Evolutionary conservation across 2,329 filamentous ascomycete species (phyloP).

Genomic region (Neopestalotiopsis clavispora): DNA sequence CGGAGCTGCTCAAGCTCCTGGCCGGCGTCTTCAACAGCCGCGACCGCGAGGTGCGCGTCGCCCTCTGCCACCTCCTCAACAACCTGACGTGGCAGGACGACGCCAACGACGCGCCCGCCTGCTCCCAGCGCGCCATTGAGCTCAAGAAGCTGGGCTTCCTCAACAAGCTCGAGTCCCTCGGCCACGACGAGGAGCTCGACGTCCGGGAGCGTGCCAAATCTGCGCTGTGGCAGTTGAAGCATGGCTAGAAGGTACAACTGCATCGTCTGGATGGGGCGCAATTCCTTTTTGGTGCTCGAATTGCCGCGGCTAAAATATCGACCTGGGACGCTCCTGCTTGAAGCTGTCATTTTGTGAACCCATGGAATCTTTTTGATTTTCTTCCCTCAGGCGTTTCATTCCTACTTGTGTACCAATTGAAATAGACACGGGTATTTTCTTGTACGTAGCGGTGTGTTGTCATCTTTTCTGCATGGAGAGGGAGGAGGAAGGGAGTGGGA

Average conservation of each 20-base stretch:
- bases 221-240: conserved; percentile 74
- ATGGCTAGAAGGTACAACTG: conserved; percentile 27
- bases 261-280: no score
- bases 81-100: conserved; percentile 88
- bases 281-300: no score
- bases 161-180: conserved; percentile 65
- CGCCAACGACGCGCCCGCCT: conserved; percentile 66
- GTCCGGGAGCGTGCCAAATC: conserved; percentile 84
- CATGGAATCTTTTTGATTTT: no score
- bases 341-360: no score
- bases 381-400: no score
- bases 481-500: not conserved
- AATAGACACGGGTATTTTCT: no score
- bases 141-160: conserved; percentile 76
- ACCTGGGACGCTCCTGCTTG: no score
- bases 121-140: conserved; percentile 69
- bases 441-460: no score
- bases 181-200: conserved; percentile 76
- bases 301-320: no score
- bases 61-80: conserved; percentile 81
- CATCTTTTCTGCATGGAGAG: not conserved
- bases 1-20: conserved; percentile 74
- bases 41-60: conserved; percentile 74
- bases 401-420: no score
- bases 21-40: conserved; percentile 75